phyloP scores from a whole-genome alignment of 129 eudicot species.

The Arctium lappa region DNA sequence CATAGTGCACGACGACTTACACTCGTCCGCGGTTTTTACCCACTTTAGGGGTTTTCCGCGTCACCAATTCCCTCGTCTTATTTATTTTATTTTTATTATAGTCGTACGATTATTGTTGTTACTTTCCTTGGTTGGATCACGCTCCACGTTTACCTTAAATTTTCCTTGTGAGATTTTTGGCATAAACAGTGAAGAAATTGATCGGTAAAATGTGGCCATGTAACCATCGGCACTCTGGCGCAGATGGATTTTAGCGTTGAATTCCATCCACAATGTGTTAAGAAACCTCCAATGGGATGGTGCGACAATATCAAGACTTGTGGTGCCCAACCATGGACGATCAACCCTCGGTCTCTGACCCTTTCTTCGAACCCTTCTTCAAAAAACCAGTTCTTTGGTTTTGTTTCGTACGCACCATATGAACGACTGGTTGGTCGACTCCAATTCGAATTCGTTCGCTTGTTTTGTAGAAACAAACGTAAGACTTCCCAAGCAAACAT shows the following conservation, averaged over 20 bases:
- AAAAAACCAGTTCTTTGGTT: conserved; percentile 34
- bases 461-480: conserved; percentile 34
- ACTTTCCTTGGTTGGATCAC: too few relatives aligned
- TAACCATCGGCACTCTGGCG: conserved; percentile 51
- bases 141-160: too few relatives aligned
- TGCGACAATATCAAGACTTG: conserved; percentile 58
- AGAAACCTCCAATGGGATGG: conserved; percentile 44
- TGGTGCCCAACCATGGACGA: conserved; percentile 68
- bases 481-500: conserved; percentile 54
- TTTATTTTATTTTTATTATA: too few relatives aligned
- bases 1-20: too few relatives aligned
- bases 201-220: conserved; percentile 61
- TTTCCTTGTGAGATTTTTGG: too few relatives aligned
- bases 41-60: too few relatives aligned
- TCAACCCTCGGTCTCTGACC: conserved; percentile 36
- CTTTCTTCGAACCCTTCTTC: conserved; percentile 47
- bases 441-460: conserved; percentile 50
- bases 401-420: conserved; percentile 44
- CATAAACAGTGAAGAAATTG: conserved; percentile 42
- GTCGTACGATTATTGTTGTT: too few relatives aligned
- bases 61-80: too few relatives aligned
- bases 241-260: conserved; percentile 49
- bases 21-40: too few relatives aligned
- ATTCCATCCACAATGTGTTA: conserved; percentile 78
- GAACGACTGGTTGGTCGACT: conserved; percentile 39